phyloP scores from a whole-genome alignment of 768 basidiomycete genomes.

The Leccinum fibrillosum region DNA sequence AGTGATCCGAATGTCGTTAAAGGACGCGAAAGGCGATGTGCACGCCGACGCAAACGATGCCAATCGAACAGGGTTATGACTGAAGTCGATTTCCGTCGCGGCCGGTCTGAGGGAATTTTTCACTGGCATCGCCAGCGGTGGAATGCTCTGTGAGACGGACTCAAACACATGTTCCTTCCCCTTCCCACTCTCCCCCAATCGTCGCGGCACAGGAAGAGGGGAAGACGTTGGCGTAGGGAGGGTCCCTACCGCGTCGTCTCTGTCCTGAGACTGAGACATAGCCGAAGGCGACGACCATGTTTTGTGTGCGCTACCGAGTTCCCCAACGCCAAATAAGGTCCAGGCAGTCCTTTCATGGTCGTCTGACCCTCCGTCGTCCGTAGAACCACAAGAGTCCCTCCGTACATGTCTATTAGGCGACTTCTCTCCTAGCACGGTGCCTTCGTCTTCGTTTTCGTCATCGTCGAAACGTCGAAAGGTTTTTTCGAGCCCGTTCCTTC shows the following conservation, averaged over 20 bases:
- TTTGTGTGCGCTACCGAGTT: conserved; percentile 16
- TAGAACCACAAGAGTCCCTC: conserved; percentile 43
- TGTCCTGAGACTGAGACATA: conserved; percentile 1
- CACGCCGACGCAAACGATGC: conserved; percentile 3
- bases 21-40: conserved; percentile 17
- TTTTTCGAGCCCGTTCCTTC: conserved; percentile 36
- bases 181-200: not conserved
- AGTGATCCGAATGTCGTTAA: not conserved
- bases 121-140: not conserved
- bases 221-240: conserved; percentile 29
- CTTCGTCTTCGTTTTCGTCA: conserved; percentile 13
- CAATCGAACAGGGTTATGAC: not conserved
- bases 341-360: conserved; percentile 58
- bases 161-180: conserved; percentile 7
- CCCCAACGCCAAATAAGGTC: conserved; percentile 46
- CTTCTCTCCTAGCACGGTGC: not conserved
- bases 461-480: conserved; percentile 21
- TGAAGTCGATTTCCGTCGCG: conserved; percentile 3
- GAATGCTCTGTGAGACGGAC: not conserved
- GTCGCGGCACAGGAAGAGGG: conserved; percentile 4
- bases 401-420: conserved; percentile 10
- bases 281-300: conserved; percentile 20
- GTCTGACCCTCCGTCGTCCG: conserved; percentile 40
- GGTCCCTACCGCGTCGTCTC: not conserved
- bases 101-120: not conserved